Evolutionary conservation across 345 rosid species (phyloP).

Genomic region (Eucalyptus camaldulensis): DNA sequence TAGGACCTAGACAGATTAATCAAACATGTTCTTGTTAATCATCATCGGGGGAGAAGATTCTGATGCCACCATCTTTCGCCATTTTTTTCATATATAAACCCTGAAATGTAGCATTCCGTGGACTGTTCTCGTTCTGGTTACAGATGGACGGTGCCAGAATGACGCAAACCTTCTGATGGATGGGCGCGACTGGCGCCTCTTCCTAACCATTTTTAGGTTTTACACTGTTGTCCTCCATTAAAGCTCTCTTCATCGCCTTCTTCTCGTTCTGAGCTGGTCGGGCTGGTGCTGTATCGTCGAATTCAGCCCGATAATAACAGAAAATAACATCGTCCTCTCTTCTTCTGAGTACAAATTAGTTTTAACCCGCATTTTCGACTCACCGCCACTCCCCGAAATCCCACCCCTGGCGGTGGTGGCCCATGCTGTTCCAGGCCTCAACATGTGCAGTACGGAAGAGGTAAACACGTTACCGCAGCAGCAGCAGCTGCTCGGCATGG

Average conservation of each 20-base stretch:
- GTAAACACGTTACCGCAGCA: not conserved
- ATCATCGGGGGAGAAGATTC: not conserved
- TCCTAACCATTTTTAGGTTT: not conserved
- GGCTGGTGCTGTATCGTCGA: not conserved
- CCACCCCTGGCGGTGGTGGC: not conserved
- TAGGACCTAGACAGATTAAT: not conserved
- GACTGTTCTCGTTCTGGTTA: not conserved
- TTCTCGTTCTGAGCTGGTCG: not conserved
- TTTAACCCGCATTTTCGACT: not conserved
- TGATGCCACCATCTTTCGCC: not conserved
- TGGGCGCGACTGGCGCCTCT: not conserved
- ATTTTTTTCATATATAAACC: not conserved
- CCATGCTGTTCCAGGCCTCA: not conserved
- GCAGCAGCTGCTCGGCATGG: not conserved
- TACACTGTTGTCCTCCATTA: not conserved
- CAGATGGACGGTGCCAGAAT: not conserved
- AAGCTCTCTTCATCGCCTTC: not conserved
- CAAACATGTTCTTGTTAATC: not conserved
- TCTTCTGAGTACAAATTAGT: not conserved
- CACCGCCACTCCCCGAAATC: not conserved
- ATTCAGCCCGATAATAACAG: not conserved
- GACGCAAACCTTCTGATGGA: not conserved
- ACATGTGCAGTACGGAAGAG: not conserved
- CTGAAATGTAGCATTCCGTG: not conserved
- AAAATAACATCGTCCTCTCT: not conserved